phyloP scores from a whole-genome alignment of 108 stramenopile species.

The Stephanodiscus triporus region DNA sequence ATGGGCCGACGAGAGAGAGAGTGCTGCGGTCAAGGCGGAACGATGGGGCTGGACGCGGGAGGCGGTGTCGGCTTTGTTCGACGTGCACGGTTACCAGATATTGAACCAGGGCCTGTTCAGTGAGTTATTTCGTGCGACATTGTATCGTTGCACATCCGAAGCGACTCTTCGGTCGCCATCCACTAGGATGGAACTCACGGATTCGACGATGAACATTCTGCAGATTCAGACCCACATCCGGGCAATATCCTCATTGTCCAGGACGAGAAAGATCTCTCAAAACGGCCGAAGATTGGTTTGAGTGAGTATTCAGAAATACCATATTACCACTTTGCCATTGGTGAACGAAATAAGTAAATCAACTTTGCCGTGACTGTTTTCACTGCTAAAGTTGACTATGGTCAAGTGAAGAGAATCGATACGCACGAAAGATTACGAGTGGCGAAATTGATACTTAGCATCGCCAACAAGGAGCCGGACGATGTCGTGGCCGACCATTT shows the following conservation, averaged over 20 bases:
- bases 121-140: too few species aligned
- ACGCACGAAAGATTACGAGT: constrained; percentile 57
- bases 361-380: too few species aligned
- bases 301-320: neutral
- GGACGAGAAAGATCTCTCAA: constrained; percentile 14
- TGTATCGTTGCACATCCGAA: neutral
- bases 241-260: constrained; percentile 66
- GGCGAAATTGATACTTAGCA: constrained; percentile 65
- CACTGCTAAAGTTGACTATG: constrained; percentile 57
- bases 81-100: constrained; percentile 85
- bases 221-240: constrained; percentile 54
- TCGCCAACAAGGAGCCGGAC: constrained; percentile 72
- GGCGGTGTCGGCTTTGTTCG: constrained; percentile 66
- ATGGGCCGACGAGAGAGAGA: constrained; percentile 65
- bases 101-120: constrained; percentile 75
- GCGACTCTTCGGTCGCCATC: neutral
- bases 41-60: constrained; percentile 56
- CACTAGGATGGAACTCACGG: neutral
- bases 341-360: constrained; percentile 52
- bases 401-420: constrained; percentile 69
- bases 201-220: neutral
- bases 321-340: neutral
- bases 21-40: constrained; percentile 40
- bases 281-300: constrained; percentile 35
- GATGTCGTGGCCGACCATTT: constrained; percentile 62